Evolutionary conservation across 306 rosid genomes (phyloP).

Genomic region (Crataegus laevigata): DNA sequence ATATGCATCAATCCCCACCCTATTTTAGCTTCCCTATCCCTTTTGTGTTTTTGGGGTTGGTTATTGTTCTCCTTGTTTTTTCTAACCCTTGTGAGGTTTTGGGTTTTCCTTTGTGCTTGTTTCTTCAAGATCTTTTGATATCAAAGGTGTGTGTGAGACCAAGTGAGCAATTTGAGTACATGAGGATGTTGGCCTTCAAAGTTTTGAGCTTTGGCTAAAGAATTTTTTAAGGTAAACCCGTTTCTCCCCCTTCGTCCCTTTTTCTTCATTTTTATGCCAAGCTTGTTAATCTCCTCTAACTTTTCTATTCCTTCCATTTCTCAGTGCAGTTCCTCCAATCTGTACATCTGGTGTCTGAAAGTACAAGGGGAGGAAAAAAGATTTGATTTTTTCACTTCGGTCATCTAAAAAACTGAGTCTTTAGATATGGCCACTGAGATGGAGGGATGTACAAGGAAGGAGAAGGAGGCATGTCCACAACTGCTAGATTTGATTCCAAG

Average conservation of each 20-base stretch:
- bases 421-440: constrained; percentile 14
- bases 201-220: constrained; percentile 29
- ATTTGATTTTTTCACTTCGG: constrained; percentile 1
- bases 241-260: neutral
- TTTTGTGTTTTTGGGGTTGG: constrained; percentile 22
- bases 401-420: neutral
- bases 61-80: constrained; percentile 9
- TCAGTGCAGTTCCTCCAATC: constrained; percentile 4
- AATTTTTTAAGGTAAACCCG: constrained; percentile 6
- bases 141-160: neutral
- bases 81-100: constrained; percentile 22
- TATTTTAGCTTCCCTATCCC: constrained; percentile 32
- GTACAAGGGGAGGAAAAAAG: neutral
- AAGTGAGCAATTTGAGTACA: neutral
- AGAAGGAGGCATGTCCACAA: constrained; percentile 45
- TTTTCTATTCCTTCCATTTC: neutral
- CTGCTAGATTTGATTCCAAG: constrained; percentile 63
- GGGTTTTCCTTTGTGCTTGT: neutral
- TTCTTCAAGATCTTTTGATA: neutral
- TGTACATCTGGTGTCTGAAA: neutral
- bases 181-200: constrained; percentile 22
- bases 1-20: constrained; percentile 35
- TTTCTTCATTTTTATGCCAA: neutral
- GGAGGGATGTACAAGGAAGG: constrained; percentile 54
- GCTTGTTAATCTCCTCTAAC: neutral